Percentiles rank a stretch among this genome's conserved stretches.
These are phyloP conservation scores for Themeda triandra DNA, from an alignment of 176 grass and related monocot genomes.

Conservation along the genomic window DNA sequence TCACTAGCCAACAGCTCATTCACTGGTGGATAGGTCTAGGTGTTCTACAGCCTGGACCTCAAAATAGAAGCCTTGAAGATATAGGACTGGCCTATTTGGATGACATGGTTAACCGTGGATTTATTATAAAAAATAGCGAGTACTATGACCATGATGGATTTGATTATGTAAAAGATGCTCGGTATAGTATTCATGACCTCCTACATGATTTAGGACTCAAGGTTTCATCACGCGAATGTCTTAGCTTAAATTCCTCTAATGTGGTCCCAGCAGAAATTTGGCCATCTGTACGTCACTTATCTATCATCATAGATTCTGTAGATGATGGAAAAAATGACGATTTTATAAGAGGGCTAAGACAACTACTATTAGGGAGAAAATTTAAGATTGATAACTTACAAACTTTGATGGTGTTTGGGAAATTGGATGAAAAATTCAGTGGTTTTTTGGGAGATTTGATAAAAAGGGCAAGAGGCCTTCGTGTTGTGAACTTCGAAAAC, in stretches of 20 bases:
- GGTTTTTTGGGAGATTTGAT: neutral
- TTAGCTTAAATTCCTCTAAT: neutral
- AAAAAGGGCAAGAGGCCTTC: neutral
- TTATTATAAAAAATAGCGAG: neutral
- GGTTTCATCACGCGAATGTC: constrained; percentile 17
- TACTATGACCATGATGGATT: no score
- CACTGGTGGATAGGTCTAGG: constrained; percentile 20
- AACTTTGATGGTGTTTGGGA: constrained; percentile 27
- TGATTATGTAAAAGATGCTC: no score
- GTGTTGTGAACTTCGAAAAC: neutral
- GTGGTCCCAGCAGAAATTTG: neutral
- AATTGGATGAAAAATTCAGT: neutral
- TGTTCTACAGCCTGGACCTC: neutral
- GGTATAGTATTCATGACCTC: constrained; percentile 23
- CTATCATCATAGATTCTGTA: neutral
- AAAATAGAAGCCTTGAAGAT: constrained; percentile 2
- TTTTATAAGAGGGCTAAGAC: neutral
- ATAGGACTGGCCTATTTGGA: neutral
- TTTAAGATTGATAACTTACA: constrained; percentile 12
- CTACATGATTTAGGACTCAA: constrained; percentile 8
- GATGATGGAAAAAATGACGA: neutral
- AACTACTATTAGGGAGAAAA: neutral
- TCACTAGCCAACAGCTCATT: neutral
- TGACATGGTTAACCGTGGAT: neutral
- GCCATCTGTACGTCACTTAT: constrained; percentile 22